These are phyloP conservation scores for Scleroderma bovista DNA, from an alignment of 768 basidiomycete genomes.

Conservation along the genomic window DNA sequence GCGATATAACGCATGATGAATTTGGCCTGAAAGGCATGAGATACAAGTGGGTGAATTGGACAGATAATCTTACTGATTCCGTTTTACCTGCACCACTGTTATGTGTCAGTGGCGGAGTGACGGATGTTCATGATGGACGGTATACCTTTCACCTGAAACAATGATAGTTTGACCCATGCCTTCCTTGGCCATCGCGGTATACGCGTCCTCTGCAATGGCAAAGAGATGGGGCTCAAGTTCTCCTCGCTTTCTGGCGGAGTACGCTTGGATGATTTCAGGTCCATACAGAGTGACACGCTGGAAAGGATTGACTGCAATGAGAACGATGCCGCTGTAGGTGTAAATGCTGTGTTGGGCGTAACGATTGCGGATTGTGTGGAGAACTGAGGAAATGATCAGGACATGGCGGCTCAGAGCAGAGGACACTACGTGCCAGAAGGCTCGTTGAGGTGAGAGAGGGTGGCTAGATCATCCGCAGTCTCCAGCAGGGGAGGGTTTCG, in stretches of 20 bases:
- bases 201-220: constrained; percentile 98
- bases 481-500: constrained; percentile 96
- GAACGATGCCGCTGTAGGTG: constrained; percentile 97
- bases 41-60: constrained; percentile 1
- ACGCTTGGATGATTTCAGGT: constrained; percentile 95
- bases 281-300: constrained; percentile 96
- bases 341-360: constrained; percentile 98
- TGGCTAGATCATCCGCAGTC: constrained; percentile 96
- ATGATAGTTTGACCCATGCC: constrained; percentile 97
- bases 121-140: background rate
- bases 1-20: constrained; percentile 99
- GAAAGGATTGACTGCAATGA: constrained; percentile 99
- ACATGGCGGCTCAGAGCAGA: background rate
- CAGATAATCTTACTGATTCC: constrained; percentile 64
- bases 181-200: constrained; percentile 94
- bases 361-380: constrained; percentile 95
- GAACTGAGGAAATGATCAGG: constrained; percentile 44
- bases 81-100: constrained; percentile 98
- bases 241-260: constrained; percentile 85
- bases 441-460: constrained; percentile 96
- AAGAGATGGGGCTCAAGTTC: constrained; percentile 97
- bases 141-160: constrained; percentile 92
- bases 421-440: constrained; percentile 69
- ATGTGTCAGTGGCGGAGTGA: constrained; percentile 7
- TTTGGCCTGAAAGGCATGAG: constrained; percentile 60